Evolutionary conservation across 2,329 filamentous ascomycete species (phyloP), one percentile per base, ranked within the genome.

Genomic region (Colletotrichum camelliae): DNA sequence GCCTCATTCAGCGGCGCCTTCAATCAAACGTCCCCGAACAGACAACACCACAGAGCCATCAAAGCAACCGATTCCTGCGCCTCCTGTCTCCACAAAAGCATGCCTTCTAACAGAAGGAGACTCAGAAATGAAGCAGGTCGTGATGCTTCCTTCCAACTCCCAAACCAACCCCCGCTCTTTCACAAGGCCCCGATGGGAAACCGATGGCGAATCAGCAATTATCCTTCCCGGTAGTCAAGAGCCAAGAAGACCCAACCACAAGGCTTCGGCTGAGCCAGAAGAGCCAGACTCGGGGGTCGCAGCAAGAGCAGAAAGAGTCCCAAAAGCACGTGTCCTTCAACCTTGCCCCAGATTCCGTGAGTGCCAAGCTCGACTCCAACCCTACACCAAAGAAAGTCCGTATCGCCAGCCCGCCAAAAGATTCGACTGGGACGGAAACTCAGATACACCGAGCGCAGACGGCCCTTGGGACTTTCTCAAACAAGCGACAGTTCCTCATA

Each of bases 221-320:
- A 31, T 89, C 88, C 33, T 97, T 95, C 80, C 90, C 93, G 2
- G 90, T 96, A 15, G 94, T 96, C 27, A 97, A 98, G 84, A 92
- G 96, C 79, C 90, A 93, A 1, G 89, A 92, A 79, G 91, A 95
- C 79, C 89, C 91, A 7, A 88, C 88, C 74, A 94, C 93, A 0
- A 86, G 89, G 33, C 79, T 92, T 61, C 91, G 93, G 60, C 86
- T 95, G 35, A 95, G 93, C 80, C 94, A 96, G 82, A 71, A 67
- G 61, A 73, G 62, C 15, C 66, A 64, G 35, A 52, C 57, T 16
- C 29, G 48, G 12, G 60, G 33, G 6, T 75, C 72, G n/a, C 76
- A 74, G 43, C 52, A 61, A 18, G 48, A 21, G n/a, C 55, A 52
- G 12, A 35, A 43, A 13, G 39, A 57, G 12, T 61, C 71, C 10